A percentile compares a stretch with the other conserved stretches of the same genome.
phyloP scores from a whole-genome alignment of 2,329 filamentous ascomycete genomes.

The Colletotrichum sp. region DNA sequence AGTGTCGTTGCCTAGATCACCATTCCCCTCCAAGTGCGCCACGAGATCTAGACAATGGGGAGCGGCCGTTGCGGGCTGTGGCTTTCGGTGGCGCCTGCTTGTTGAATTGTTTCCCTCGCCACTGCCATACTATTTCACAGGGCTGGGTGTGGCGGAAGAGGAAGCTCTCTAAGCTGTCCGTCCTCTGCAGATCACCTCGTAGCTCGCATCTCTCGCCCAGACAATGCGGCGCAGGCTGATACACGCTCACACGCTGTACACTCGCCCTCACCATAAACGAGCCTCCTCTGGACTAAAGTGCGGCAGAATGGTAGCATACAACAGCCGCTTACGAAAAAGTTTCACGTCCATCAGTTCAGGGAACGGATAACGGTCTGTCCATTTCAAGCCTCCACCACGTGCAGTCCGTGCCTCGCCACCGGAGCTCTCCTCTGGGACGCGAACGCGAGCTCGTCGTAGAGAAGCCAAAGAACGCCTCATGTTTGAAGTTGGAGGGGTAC shows the following conservation, averaged over 20 bases:
- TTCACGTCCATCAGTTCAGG: conserved; percentile 3
- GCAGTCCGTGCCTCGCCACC: conserved; percentile 8
- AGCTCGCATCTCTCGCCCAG: not conserved
- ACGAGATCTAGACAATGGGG: not conserved
- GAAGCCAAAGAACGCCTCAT: not conserved
- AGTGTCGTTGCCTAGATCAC: not conserved
- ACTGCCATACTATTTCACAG: not conserved
- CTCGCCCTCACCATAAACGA: not conserved
- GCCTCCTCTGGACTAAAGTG: not conserved
- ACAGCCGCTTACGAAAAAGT: not conserved
- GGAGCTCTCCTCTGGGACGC: not conserved
- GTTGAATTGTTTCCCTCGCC: not conserved
- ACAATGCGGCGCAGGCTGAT: not conserved
- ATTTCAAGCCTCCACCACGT: conserved; percentile 7
- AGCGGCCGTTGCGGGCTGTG: not conserved
- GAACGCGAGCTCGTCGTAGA: not conserved
- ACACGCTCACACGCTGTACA: not conserved
- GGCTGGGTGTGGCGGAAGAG: not conserved
- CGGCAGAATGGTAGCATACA: not conserved
- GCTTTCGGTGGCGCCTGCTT: not conserved
- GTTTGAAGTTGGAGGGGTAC: not conserved
- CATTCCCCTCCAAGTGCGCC: not conserved
- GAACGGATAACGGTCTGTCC: not conserved
- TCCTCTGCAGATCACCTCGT: not conserved
- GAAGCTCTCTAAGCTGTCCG: not conserved